Evolutionary conservation across 1,139 yeast genomes (phyloP).

Genomic region (Zygotorulaspora mrakii): DNA sequence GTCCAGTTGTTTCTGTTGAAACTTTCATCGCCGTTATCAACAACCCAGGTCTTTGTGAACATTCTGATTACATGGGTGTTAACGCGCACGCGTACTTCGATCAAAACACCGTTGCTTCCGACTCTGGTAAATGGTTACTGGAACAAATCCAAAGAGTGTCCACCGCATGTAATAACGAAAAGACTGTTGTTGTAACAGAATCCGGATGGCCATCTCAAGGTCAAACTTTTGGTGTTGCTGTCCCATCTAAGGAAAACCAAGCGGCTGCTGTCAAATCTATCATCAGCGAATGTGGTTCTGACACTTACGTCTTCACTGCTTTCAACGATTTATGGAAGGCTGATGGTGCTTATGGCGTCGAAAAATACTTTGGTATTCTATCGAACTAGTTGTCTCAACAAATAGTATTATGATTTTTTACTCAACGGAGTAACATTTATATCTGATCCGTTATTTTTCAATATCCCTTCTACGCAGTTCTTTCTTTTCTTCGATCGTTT

Average conservation of each 20-base stretch:
- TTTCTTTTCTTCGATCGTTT: constrained; percentile 3
- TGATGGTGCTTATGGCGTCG: constrained; percentile 62
- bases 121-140: constrained; percentile 69
- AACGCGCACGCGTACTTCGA: constrained; percentile 82
- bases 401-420: constrained; percentile 10
- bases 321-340: constrained; percentile 76
- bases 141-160: constrained; percentile 64
- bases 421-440: constrained; percentile 2
- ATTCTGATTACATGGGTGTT: constrained; percentile 75
- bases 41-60: constrained; percentile 67
- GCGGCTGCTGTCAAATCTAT: constrained; percentile 56
- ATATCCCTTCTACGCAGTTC: constrained; percentile 7
- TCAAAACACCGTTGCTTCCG: constrained; percentile 58
- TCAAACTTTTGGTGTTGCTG: constrained; percentile 59
- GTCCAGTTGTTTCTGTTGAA: constrained; percentile 73
- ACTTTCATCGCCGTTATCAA: constrained; percentile 69
- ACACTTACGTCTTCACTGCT: constrained; percentile 63
- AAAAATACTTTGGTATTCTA: constrained; percentile 69
- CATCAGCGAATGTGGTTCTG: constrained; percentile 50
- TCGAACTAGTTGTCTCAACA: constrained; percentile 5
- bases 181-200: constrained; percentile 62
- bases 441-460: too few relatives aligned
- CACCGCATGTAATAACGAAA: constrained; percentile 59
- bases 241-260: constrained; percentile 66
- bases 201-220: constrained; percentile 84